phyloP scores from a whole-genome alignment of 2,329 filamentous ascomycete species.

The Sarocladiaceae sp. region DNA sequence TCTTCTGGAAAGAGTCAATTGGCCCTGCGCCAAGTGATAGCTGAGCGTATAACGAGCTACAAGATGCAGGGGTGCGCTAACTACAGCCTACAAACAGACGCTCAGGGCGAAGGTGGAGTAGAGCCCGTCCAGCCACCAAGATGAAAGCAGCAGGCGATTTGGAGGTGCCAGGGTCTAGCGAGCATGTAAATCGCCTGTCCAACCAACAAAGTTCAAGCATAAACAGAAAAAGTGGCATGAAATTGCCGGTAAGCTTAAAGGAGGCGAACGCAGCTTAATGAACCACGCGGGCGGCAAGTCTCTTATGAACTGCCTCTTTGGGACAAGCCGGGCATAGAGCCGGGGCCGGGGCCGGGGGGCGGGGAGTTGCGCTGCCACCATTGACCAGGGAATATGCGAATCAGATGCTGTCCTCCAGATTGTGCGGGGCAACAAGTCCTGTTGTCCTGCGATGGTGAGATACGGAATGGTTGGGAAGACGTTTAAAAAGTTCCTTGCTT shows the following conservation, averaged over 20 bases:
- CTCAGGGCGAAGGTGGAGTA: not conserved
- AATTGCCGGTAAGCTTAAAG: slow-evolving; percentile 6
- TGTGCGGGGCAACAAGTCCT: not conserved
- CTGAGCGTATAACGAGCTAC: not conserved
- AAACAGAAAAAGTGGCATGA: not conserved
- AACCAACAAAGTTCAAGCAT: not conserved
- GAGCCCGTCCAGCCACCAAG: not conserved
- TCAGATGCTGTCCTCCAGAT: slow-evolving; percentile 1
- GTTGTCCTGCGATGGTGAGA: not conserved
- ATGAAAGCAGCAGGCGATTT: not conserved
- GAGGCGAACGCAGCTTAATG: not conserved
- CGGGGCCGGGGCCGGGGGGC: not conserved
- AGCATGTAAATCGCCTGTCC: not conserved
- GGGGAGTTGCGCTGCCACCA: too few species aligned
- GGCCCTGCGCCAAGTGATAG: slow-evolving; percentile 4
- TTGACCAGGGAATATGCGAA: not conserved
- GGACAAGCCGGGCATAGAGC: slow-evolving; percentile 3
- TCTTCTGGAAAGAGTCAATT: slow-evolving; percentile 4
- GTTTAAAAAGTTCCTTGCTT: slow-evolving; percentile 4
- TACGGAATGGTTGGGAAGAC: not conserved
- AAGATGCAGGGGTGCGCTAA: not conserved
- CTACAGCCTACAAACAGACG: not conserved
- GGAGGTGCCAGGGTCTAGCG: not conserved
- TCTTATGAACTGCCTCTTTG: slow-evolving; percentile 5
- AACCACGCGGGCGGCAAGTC: not conserved